phyloP scores from a whole-genome alignment of 169 alveolate genomes.

The Eimeria sp. region DNA sequence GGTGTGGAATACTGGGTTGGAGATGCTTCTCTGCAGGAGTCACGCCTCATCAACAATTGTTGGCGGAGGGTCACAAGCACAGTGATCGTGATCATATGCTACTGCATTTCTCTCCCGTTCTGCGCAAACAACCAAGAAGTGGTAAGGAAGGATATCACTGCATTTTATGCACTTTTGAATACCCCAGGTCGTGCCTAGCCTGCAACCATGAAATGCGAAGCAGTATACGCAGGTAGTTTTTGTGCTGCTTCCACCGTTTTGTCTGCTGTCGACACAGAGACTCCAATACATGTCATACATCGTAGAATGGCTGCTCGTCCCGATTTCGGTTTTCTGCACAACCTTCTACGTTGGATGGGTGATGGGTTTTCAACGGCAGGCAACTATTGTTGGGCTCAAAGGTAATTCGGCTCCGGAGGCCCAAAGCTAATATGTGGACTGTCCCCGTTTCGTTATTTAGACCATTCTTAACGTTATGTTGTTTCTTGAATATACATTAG shows the following conservation, averaged over 20 bases:
- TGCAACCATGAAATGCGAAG: not conserved
- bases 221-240: not conserved
- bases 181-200: not conserved
- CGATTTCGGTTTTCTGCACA: slow-evolving; percentile 51
- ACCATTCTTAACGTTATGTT: not conserved
- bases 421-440: not conserved
- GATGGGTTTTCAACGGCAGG: slow-evolving; percentile 57
- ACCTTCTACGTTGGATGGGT: slow-evolving; percentile 68
- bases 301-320: slow-evolving; percentile 68
- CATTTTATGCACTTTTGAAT: too few species aligned
- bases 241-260: too few species aligned
- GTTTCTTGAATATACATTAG: not conserved
- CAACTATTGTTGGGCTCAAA: slow-evolving; percentile 46
- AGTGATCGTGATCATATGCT: slow-evolving; percentile 27
- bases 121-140: slow-evolving; percentile 71
- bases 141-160: not conserved
- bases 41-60: slow-evolving; percentile 37
- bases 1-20: not conserved
- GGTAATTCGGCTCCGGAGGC: not conserved
- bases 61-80: slow-evolving; percentile 70
- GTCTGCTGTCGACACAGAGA: not conserved
- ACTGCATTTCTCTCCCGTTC: slow-evolving; percentile 58
- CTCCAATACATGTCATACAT: slow-evolving; percentile 19
- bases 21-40: slow-evolving; percentile 12
- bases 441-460: not conserved